Evolutionary conservation across 305 asterid genomes (phyloP).

Genomic region (Fraxinus baroniana): DNA sequence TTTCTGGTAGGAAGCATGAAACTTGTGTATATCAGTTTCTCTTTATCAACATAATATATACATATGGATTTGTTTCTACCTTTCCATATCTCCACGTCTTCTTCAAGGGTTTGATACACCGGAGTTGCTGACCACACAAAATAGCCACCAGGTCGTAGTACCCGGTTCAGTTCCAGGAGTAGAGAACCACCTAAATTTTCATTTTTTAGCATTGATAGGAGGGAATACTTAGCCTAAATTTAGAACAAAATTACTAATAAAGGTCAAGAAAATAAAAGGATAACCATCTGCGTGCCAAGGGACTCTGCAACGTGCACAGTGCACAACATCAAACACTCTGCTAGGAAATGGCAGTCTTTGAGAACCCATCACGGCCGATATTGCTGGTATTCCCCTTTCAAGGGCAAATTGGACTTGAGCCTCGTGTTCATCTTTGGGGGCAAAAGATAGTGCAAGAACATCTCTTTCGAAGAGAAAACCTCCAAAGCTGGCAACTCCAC

Average conservation of each 20-base stretch:
- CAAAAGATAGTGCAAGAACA: slow-evolving; percentile 73
- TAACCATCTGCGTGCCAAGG: slow-evolving; percentile 85
- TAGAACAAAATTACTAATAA: not conserved
- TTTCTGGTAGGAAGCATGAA: slow-evolving; percentile 39
- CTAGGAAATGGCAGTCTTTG: slow-evolving; percentile 85
- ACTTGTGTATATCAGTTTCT: not conserved
- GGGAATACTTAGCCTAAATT: not conserved
- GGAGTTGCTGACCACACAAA: slow-evolving; percentile 95
- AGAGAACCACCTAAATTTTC: slow-evolving; percentile 68
- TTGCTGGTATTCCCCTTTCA: slow-evolving; percentile 91
- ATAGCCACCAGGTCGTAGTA: slow-evolving; percentile 86
- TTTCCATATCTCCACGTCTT: slow-evolving; percentile 73
- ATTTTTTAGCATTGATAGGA: slow-evolving; percentile 6
- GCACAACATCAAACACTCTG: slow-evolving; percentile 74
- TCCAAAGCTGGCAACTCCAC: slow-evolving; percentile 86
- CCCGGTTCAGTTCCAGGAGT: slow-evolving; percentile 76
- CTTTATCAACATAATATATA: not conserved
- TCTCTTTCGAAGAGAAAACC: slow-evolving; percentile 79
- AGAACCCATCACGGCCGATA: slow-evolving; percentile 87
- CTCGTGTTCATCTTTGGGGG: slow-evolving; percentile 89
- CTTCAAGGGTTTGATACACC: slow-evolving; percentile 75
- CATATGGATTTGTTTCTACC: slow-evolving; percentile 34
- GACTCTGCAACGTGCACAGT: slow-evolving; percentile 92
- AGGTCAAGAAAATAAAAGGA: not conserved
- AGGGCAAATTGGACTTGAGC: slow-evolving; percentile 90